Base-by-base conservation (phyloP, 179 eudicot genomes). In the Heliamphora pulchella region DNA sequence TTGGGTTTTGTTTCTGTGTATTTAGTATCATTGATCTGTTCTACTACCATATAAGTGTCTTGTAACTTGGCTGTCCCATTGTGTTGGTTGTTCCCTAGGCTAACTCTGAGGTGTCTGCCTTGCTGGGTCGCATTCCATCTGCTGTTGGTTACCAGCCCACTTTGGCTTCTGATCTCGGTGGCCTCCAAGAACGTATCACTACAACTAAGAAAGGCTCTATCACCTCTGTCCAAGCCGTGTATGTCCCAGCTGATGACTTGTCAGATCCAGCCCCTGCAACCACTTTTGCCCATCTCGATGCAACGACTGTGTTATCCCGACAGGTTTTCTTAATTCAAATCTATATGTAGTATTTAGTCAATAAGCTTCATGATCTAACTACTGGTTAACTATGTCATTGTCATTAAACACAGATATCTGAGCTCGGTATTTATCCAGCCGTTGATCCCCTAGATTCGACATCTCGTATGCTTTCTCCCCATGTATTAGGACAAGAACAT, bases 91-190 rank as follows among this genome's bases (percentile, higher is more conserved):
- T 47, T 15, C 64, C 0, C 87, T 4, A 92, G 97, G 97, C 97
- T 67, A 92, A 92, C 86, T 92, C 97, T 1, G 86, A 87, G 83
- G 89, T 85, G 83, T 85, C 89, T 83, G 89, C 89, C 31, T 77
- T 87, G 85, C 80, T 87, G 50, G 89, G 86, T 47, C 84, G 86
- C 64, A 87, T 87, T 76, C 89, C 89, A 0, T 87, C 86, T 62
- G 88, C 85, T 85, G 88, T 87, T n/a, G 89, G 89, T 74, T 85
- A 85, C 67, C 88, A 87, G 59, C 89, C 88, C 2, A 85, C 88
- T 7, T 74, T 85, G 81, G 83, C 86, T 81, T 85, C 87, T 0
- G 89, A 87, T 77, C 84, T 87, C 72, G 87, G 89, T 54, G 80
- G 78, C 70, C 86, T 87, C 66, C 87, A 87, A 76, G 89, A 87